Percentiles rank a stretch among this genome's conserved stretches.
phyloP scores from a whole-genome alignment of 2,329 filamentous ascomycete species.

The Aschersonia sp. region DNA sequence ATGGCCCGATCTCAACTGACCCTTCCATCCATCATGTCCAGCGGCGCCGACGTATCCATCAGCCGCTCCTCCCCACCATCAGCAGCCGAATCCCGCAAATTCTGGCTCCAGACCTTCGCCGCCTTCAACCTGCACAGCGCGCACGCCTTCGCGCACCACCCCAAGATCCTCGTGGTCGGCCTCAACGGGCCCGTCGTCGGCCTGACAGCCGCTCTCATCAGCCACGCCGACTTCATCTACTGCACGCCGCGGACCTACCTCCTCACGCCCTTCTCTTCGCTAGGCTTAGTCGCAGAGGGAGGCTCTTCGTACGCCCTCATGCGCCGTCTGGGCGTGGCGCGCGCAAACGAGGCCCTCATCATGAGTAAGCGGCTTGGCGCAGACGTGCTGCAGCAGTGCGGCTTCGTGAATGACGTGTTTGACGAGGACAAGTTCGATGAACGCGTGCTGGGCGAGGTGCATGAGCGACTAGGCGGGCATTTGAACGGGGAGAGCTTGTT shows the following conservation, averaged over 20 bases:
- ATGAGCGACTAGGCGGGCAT: constrained; percentile 67
- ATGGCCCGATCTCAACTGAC: not conserved
- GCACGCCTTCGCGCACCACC: constrained; percentile 81
- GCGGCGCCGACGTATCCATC: constrained; percentile 64
- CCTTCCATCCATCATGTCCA: constrained; percentile 17
- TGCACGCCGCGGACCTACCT: constrained; percentile 68
- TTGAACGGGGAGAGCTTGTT: constrained; percentile 66
- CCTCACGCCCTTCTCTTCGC: constrained; percentile 78
- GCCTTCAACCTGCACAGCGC: constrained; percentile 82
- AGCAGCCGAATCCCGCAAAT: constrained; percentile 17
- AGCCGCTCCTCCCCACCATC: constrained; percentile 19
- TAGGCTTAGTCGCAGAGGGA: constrained; percentile 84
- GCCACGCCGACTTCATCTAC: constrained; percentile 88
- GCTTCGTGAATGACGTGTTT: constrained; percentile 66
- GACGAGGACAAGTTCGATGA: constrained; percentile 52
- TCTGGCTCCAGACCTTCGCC: constrained; percentile 59
- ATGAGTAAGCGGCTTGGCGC: constrained; percentile 69
- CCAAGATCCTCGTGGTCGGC: constrained; percentile 82
- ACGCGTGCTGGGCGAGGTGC: constrained; percentile 63
- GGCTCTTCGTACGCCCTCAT: constrained; percentile 69
- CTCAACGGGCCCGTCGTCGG: constrained; percentile 89
- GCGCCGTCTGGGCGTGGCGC: constrained; percentile 60
- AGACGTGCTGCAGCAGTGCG: constrained; percentile 58
- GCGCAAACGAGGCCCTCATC: constrained; percentile 85
- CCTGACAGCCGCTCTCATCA: constrained; percentile 69